Conservation (phyloP, 441 rosid genomes). For the Populus hybrid region DNA sequence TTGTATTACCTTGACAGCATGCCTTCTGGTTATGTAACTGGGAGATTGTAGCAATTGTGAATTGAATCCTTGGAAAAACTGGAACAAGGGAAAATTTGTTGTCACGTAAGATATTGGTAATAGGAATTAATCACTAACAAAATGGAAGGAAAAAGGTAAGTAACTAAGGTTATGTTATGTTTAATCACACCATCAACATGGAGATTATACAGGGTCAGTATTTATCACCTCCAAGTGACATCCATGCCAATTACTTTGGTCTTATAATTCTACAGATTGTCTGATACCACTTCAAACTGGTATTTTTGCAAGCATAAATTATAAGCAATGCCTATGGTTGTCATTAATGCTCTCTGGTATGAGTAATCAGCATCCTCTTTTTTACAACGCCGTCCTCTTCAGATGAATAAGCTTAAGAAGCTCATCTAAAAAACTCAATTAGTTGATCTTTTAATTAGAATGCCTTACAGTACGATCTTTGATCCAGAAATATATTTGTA, state of each 20-base stretch:
- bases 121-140: background rate
- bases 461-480: background rate
- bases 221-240: background rate
- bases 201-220: background rate
- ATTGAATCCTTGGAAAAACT: conserved; percentile 76
- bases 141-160: background rate
- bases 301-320: background rate
- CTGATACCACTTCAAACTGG: background rate
- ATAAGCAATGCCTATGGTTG: background rate
- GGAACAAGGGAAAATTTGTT: conserved; percentile 1
- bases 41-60: conserved; percentile 53
- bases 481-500: background rate
- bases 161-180: background rate
- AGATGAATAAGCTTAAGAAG: background rate
- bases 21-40: conserved; percentile 69
- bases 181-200: background rate
- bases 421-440: background rate
- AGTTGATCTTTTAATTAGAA: background rate
- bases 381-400: background rate
- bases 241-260: background rate
- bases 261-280: background rate
- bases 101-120: background rate
- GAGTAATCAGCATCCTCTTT: background rate
- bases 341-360: background rate
- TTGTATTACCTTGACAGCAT: conserved; percentile 62